Evolutionary conservation across 176 grass and related monocot species (phyloP), one percentile per base, ranked within the genome.

Genomic region (Oryza australiensis): DNA sequence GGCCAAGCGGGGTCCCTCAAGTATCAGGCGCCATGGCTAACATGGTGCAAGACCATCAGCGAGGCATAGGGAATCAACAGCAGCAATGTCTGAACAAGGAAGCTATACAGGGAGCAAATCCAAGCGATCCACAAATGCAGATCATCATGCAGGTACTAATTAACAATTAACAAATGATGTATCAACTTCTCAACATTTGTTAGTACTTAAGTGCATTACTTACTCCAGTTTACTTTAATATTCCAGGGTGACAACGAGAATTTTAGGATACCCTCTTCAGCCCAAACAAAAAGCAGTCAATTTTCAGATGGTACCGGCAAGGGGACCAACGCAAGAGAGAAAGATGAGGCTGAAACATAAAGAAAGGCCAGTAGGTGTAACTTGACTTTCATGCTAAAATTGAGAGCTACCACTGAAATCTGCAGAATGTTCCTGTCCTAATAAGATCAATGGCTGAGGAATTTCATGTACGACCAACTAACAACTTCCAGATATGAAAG

Each of bases 61-160:
- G 81, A 79, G 70, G 40, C 7, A 38, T 40, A 27, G 35, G 3
- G 3, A 70, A 82, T 79, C 90, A 70, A 30, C 82, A 83, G 64
- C 82, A 88, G 55, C 78, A 78, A n/a, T 74, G 26, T 32, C 23
- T 86, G 57, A 83, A 80, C 72, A 65, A 59, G 34, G 90, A 83
- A 88, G 53, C 57, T 75, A 45, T 24, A 30, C 64, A 70, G n/a
- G 72, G 27, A 83, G 69, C 14, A 70, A 75, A 68, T 73, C 53
- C 49, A 53, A 26, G 78, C 55, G 79, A 82, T 75, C 48, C 82
- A 34, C 82, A 72, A 46, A 82, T 68, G 42, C 86, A 62, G 40
- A 79, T 43, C 76, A 23, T 67, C 26, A 22, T 76, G 63, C 79
- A 76, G 75, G 84, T 80, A 64, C 27, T 14, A 37, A 43, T 51